phyloP scores from a whole-genome alignment of 2,329 filamentous ascomycete species.

The Pezicula radicicola region DNA sequence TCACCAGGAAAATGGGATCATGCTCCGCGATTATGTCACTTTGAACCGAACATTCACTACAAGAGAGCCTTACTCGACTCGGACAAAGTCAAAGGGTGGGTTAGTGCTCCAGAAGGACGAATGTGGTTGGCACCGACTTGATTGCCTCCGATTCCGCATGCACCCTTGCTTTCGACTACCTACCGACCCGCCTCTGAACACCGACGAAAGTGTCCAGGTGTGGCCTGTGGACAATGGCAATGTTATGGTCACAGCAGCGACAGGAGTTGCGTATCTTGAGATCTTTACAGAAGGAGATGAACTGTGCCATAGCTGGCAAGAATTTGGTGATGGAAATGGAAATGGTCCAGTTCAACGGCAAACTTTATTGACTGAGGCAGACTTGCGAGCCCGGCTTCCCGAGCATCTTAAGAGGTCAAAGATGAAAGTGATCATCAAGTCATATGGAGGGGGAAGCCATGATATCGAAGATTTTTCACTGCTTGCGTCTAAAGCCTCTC shows the following conservation, averaged over 20 bases:
- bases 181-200: constrained; percentile 60
- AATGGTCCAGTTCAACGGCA: constrained; percentile 66
- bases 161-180: constrained; percentile 89
- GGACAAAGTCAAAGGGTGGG: constrained; percentile 80
- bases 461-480: constrained; percentile 74
- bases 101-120: constrained; percentile 75
- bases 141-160: constrained; percentile 81
- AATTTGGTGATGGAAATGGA: constrained; percentile 64
- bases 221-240: constrained; percentile 80
- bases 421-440: constrained; percentile 71
- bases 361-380: constrained; percentile 69
- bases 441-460: constrained; percentile 69
- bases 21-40: constrained; percentile 83
- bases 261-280: constrained; percentile 83
- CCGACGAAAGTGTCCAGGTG: constrained; percentile 77
- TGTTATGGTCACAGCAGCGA: constrained; percentile 72
- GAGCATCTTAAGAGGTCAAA: constrained; percentile 69
- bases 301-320: constrained; percentile 76
- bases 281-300: constrained; percentile 78
- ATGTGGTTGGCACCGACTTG: constrained; percentile 87
- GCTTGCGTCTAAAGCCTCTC: constrained; percentile 67
- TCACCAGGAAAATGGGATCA: constrained; percentile 86
- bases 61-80: constrained; percentile 81
- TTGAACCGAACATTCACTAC: constrained; percentile 81
- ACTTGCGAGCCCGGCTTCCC: constrained; percentile 68